phyloP scores from a whole-genome alignment of 2,329 filamentous ascomycete species.

The Coleophoma crateriformis region DNA sequence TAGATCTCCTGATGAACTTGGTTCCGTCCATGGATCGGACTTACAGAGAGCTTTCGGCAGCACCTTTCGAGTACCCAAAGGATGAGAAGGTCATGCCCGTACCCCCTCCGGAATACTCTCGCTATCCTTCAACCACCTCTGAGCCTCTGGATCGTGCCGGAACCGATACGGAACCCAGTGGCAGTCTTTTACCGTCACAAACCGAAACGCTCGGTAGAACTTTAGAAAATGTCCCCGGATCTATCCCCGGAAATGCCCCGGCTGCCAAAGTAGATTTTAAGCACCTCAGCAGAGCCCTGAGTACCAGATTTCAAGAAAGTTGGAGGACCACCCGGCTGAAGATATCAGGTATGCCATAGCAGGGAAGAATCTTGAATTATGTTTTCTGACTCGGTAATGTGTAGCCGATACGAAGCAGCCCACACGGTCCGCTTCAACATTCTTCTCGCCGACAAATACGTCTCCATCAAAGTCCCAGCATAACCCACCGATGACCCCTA shows the following conservation, averaged over 20 bases:
- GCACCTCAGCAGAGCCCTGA: not conserved
- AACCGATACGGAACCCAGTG: not conserved
- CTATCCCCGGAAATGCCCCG: not conserved
- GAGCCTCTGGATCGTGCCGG: not conserved
- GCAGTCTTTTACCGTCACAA: too few relatives aligned
- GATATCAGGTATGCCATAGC: not conserved
- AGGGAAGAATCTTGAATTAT: not conserved
- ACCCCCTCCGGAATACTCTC: not conserved
- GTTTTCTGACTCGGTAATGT: not conserved
- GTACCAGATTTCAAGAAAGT: not conserved
- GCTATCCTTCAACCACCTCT: not conserved
- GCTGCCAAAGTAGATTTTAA: not conserved
- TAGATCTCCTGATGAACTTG: not conserved
- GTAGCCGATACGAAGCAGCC: too few relatives aligned
- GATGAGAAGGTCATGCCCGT: not conserved
- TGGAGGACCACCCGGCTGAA: not conserved
- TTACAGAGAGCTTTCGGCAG: not conserved
- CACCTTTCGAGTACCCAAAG: not conserved
- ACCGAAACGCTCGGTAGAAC: too few relatives aligned
- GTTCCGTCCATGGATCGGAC: not conserved
- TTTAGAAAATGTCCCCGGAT: too few relatives aligned
- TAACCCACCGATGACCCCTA: constrained; percentile 61
- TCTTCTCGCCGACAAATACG: not conserved
- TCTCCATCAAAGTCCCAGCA: not conserved
- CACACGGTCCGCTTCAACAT: too few relatives aligned